These are phyloP conservation scores for Pilobolus umbonatus DNA, from an alignment of 192 early-diverging fungal genomes.

Conservation along the genomic window DNA sequence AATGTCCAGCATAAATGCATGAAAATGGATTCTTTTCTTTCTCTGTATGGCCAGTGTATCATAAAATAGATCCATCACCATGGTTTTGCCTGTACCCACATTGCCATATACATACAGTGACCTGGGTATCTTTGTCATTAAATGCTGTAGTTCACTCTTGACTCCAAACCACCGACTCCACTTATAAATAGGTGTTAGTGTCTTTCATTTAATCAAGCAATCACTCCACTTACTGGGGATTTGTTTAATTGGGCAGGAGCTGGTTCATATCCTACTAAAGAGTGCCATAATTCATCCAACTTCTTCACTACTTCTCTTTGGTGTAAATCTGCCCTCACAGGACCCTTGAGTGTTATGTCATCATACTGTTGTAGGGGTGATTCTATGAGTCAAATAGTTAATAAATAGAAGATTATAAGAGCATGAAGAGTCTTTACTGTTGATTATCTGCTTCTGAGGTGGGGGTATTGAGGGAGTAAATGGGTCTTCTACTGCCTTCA, in stretches of 20 bases:
- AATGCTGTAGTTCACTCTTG: neutral
- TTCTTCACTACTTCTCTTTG: constrained; percentile 5
- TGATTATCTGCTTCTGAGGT: too few species aligned
- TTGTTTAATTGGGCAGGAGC: neutral
- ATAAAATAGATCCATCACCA: constrained; percentile 96
- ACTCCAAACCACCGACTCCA: constrained; percentile 13
- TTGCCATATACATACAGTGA: constrained; percentile 66
- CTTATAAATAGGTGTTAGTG: neutral
- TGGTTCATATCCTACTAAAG: constrained; percentile 9
- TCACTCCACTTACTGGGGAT: neutral
- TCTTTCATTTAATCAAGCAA: neutral
- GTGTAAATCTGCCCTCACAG: neutral
- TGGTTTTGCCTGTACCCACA: constrained; percentile 92
- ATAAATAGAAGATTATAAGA: too few species aligned
- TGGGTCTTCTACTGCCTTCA: too few species aligned
- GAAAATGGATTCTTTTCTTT: constrained; percentile 91
- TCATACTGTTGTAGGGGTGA: constrained; percentile 4
- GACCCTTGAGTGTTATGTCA: constrained; percentile 8
- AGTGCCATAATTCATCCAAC: constrained; percentile 5
- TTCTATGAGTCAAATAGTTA: too few species aligned
- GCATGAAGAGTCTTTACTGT: too few species aligned
- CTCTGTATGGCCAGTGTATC: constrained; percentile 61
- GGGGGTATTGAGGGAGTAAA: too few species aligned
- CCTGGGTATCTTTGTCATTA: constrained; percentile 30
- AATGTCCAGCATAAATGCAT: constrained; percentile 95